These are phyloP conservation scores for Tremellales sp. DNA, from an alignment of 1,284 basidiomycete species.

Conservation along the genomic window DNA sequence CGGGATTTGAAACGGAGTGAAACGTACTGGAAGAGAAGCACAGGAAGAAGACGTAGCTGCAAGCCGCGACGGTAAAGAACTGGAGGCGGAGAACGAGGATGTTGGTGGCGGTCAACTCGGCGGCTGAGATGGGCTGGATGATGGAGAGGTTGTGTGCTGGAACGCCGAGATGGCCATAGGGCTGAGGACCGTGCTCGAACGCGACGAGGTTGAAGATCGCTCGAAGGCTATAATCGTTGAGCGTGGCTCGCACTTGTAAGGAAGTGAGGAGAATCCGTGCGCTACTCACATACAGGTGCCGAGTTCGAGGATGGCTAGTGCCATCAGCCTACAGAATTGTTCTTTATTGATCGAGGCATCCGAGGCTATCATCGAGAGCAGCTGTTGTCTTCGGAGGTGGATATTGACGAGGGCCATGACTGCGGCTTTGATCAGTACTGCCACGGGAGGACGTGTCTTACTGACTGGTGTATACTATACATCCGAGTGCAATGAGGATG, in stretches of 20 bases:
- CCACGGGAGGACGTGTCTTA: not conserved
- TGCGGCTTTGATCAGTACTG: slow-evolving; percentile 1
- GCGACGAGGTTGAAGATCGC: slow-evolving; percentile 43
- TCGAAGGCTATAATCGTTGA: slow-evolving; percentile 22
- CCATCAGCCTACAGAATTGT: slow-evolving; percentile 38
- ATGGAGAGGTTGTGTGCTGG: slow-evolving; percentile 22
- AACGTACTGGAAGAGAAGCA: slow-evolving; percentile 41
- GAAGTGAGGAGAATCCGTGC: not conserved
- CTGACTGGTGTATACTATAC: slow-evolving; percentile 34
- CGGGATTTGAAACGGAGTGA: not conserved
- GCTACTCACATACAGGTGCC: slow-evolving; percentile 35
- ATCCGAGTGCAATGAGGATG: slow-evolving; percentile 30
- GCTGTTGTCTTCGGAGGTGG: slow-evolving; percentile 30
- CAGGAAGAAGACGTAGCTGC: slow-evolving; percentile 36
- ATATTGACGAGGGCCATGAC: slow-evolving; percentile 43
- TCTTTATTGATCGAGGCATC: slow-evolving; percentile 32
- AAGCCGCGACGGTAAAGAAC: slow-evolving; percentile 38
- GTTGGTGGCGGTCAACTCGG: slow-evolving; percentile 10
- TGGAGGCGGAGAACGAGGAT: slow-evolving; percentile 22
- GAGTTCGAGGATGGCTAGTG: slow-evolving; percentile 34
- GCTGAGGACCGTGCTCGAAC: slow-evolving; percentile 35
- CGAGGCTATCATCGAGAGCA: slow-evolving; percentile 33
- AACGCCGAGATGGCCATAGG: slow-evolving; percentile 16
- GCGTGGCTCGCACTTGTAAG: slow-evolving; percentile 1
- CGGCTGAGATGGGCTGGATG: slow-evolving; percentile 23